phyloP scores from a whole-genome alignment of 2,329 filamentous ascomycete genomes.

The Penicillium frequentans region DNA sequence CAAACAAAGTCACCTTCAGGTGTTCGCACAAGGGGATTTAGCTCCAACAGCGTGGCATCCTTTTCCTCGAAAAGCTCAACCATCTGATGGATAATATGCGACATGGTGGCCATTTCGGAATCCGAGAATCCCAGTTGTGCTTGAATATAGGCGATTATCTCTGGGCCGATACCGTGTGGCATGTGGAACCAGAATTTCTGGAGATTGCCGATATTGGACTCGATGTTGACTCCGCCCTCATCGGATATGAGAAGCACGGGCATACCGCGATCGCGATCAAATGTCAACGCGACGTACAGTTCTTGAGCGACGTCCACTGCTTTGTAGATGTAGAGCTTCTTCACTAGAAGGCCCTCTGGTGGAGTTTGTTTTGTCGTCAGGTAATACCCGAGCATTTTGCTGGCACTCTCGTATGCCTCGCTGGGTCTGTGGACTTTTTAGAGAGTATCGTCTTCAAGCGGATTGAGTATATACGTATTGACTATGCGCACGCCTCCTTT shows the following conservation, averaged over 20 bases:
- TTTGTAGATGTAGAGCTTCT: slow-evolving; percentile 42
- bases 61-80: slow-evolving; percentile 42
- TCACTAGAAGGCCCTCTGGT: slow-evolving; percentile 25
- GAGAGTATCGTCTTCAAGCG: not conserved
- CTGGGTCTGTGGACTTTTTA: slow-evolving; percentile 13
- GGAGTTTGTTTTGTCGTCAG: slow-evolving; percentile 32
- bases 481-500: slow-evolving; percentile 32
- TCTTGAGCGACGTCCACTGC: slow-evolving; percentile 27
- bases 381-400: slow-evolving; percentile 30
- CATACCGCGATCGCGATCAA: slow-evolving; percentile 45
- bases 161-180: slow-evolving; percentile 23
- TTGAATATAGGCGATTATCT: slow-evolving; percentile 24
- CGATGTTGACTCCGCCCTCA: slow-evolving; percentile 33
- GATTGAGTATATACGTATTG: slow-evolving; percentile 16
- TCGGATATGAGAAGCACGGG: slow-evolving; percentile 42
- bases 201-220: slow-evolving; percentile 26
- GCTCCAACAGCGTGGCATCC: slow-evolving; percentile 51
- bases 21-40: slow-evolving; percentile 39
- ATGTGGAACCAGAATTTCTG: slow-evolving; percentile 29
- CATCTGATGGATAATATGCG: slow-evolving; percentile 33
- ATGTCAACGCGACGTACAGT: slow-evolving; percentile 45
- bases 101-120: slow-evolving; percentile 23
- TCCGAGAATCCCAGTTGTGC: slow-evolving; percentile 26
- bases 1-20: slow-evolving; percentile 33
- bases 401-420: slow-evolving; percentile 28